Evolutionary conservation across 129 eudicot species (phyloP).

Genomic region (Rutidosis leptorrhynchoides): DNA sequence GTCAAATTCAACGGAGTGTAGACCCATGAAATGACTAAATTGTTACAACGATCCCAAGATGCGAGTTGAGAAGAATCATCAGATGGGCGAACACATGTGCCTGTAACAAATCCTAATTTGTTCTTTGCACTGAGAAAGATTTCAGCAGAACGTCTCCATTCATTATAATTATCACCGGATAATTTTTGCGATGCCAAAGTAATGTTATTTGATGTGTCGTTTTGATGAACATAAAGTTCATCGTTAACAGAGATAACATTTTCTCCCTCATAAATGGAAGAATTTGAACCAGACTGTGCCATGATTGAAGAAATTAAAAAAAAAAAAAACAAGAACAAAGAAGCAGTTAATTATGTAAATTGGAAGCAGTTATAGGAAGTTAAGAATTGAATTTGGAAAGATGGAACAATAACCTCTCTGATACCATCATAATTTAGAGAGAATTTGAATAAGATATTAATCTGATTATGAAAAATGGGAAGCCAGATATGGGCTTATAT

Average conservation of each 20-base stretch:
- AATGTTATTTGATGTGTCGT: background rate
- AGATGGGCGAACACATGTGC: background rate
- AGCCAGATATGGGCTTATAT: too few species aligned
- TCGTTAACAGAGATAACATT: background rate
- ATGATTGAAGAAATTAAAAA: too few species aligned
- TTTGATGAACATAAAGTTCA: background rate
- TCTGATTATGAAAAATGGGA: too few species aligned
- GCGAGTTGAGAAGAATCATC: background rate
- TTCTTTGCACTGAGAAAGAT: background rate
- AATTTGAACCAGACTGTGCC: too few species aligned
- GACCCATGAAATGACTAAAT: background rate
- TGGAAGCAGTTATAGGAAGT: too few species aligned
- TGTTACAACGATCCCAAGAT: background rate
- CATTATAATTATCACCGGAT: background rate
- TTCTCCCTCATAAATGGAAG: too few species aligned
- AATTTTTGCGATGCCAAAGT: background rate
- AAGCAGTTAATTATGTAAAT: too few species aligned
- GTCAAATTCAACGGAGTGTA: background rate
- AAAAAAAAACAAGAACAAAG: too few species aligned
- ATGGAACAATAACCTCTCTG: too few species aligned
- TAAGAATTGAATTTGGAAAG: too few species aligned
- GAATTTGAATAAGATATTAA: too few species aligned
- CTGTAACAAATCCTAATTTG: background rate
- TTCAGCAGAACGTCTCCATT: background rate
- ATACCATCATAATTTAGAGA: too few species aligned